Conservation (phyloP, 768 basidiomycete species). For the Amanita fuliginea region DNA sequence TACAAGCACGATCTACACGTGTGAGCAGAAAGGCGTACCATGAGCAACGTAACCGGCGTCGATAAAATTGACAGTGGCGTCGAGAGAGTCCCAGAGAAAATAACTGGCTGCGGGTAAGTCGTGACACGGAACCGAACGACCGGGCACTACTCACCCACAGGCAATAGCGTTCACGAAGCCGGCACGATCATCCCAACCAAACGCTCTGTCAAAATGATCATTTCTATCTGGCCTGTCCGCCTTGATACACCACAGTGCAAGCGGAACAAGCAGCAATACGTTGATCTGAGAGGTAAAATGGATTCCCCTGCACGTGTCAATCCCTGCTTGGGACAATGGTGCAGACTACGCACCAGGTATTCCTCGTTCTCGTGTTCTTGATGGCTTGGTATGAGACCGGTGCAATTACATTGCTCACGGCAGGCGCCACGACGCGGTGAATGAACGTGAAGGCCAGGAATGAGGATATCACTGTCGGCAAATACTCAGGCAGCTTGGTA, state of each 20-base stretch:
- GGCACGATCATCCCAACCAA: slow-evolving; percentile 57
- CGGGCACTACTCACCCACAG: slow-evolving; percentile 40
- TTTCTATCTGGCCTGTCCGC: slow-evolving; percentile 29
- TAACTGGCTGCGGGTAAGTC: slow-evolving; percentile 28
- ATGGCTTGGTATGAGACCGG: slow-evolving; percentile 37
- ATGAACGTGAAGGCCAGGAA: slow-evolving; percentile 46
- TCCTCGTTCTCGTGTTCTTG: slow-evolving; percentile 28
- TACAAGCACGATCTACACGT: background rate
- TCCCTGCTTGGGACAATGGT: background rate
- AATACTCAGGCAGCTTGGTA: slow-evolving; percentile 41
- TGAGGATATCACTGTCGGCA: slow-evolving; percentile 41
- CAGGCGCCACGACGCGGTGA: slow-evolving; percentile 49
- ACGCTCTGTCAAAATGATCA: slow-evolving; percentile 45
- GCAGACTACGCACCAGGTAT: slow-evolving; percentile 43
- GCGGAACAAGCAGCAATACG: slow-evolving; percentile 53
- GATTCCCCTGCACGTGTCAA: slow-evolving; percentile 39
- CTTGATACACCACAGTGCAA: slow-evolving; percentile 42
- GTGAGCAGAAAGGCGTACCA: slow-evolving; percentile 24
- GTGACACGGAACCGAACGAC: slow-evolving; percentile 4
- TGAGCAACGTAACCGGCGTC: slow-evolving; percentile 73
- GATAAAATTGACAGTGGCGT: slow-evolving; percentile 55
- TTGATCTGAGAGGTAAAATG: slow-evolving; percentile 69
- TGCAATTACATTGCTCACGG: slow-evolving; percentile 34
- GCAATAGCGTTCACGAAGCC: slow-evolving; percentile 59
- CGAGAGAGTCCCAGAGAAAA: slow-evolving; percentile 79